Conservation (phyloP, 306 rosid genomes). For the Cicer arietinum region DNA sequence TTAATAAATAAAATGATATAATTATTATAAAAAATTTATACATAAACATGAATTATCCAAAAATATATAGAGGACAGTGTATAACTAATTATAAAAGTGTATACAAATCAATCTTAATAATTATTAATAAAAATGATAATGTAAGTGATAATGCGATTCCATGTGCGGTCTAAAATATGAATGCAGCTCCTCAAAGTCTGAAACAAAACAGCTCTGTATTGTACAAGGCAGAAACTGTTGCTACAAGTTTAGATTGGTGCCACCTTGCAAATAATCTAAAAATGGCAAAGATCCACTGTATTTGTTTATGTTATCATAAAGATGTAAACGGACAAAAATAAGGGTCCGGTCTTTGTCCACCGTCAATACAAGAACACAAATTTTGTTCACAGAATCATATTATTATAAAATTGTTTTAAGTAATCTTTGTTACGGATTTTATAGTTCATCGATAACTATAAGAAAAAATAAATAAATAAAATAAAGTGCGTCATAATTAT, state of each 20-base stretch:
- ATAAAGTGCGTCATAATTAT: conserved; percentile 32
- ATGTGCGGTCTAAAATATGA: conserved; percentile 42
- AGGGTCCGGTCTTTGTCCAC: conserved; percentile 54
- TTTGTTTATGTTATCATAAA: conserved; percentile 30
- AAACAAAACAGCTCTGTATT: conserved; percentile 38
- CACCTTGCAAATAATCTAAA: conserved; percentile 41
- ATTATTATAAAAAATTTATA: no score
- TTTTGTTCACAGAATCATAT: conserved; percentile 7
- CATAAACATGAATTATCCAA: no score
- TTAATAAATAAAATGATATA: no score
- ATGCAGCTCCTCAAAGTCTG: conserved; percentile 13
- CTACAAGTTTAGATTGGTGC: conserved; percentile 19
- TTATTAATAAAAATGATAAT: background rate
- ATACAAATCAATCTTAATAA: no score
- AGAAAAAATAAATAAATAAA: background rate
- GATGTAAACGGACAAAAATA: conserved; percentile 24
- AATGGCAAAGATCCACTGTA: conserved; percentile 35
- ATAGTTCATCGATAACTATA: conserved; percentile 13
- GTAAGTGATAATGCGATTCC: conserved; percentile 47
- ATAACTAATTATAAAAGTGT: no score
- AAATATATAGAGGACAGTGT: no score
- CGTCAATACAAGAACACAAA: conserved; percentile 40
- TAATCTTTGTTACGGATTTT: conserved; percentile 6
- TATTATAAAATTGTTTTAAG: conserved; percentile 8
- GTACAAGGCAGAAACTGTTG: conserved; percentile 23